phyloP scores from a whole-genome alignment of 139 green algal genomes.

The Chlorella sp. region DNA sequence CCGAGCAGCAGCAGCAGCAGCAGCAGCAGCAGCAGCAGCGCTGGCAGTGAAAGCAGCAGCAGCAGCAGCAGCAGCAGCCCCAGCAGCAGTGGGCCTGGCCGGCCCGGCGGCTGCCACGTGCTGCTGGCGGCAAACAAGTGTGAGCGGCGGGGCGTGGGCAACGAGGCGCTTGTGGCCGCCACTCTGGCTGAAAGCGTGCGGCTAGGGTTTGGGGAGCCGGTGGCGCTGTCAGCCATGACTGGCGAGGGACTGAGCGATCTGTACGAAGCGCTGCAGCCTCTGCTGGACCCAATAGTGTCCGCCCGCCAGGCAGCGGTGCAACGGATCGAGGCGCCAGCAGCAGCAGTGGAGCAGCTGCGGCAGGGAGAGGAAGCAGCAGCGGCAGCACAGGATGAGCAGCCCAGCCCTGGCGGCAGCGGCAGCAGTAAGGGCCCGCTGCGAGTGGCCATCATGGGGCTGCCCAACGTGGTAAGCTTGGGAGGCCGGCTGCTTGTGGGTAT shows the following conservation, averaged over 20 bases:
- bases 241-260: slow-evolving; percentile 92
- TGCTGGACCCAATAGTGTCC: slow-evolving; percentile 56
- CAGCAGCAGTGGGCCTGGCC: not conserved
- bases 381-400: not conserved
- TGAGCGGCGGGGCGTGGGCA: slow-evolving; percentile 58
- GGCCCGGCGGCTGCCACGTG: slow-evolving; percentile 40
- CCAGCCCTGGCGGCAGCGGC: not conserved
- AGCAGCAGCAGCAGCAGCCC: not conserved
- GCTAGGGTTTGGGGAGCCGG: slow-evolving; percentile 85
- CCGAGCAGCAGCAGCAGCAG: slow-evolving; percentile 2
- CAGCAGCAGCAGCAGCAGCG: not conserved
- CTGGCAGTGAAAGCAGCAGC: not conserved
- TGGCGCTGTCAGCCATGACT: slow-evolving; percentile 88
- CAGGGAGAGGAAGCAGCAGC: not conserved
- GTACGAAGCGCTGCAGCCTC: slow-evolving; percentile 75
- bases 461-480: slow-evolving; percentile 72
- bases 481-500: no score
- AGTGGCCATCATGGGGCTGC: slow-evolving; percentile 84
- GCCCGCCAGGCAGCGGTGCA: slow-evolving; percentile 20
- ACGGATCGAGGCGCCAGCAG: not conserved
- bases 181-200: slow-evolving; percentile 45
- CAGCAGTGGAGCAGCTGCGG: not conserved
- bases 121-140: slow-evolving; percentile 91
- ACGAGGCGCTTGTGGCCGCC: slow-evolving; percentile 20
- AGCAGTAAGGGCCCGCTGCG: slow-evolving; percentile 7